Percentiles rank a stretch among this genome's conserved stretches.
Conservation (phyloP, 257 asterid species). For the Mentha longifolia region DNA sequence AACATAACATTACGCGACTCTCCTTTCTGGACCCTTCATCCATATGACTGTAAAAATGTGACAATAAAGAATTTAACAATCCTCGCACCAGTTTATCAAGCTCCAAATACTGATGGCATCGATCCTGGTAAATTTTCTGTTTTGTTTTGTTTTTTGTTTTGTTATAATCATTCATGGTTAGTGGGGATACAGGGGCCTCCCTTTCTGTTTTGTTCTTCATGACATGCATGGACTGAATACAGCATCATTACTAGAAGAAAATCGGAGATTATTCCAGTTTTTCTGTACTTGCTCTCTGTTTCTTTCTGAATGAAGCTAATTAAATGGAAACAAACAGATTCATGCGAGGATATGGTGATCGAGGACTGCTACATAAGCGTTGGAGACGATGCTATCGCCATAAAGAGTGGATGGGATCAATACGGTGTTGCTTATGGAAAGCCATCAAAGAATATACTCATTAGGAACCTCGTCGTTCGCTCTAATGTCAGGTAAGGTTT, state of each 20-base stretch:
- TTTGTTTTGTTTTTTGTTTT: too few relatives aligned
- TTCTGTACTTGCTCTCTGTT: background rate
- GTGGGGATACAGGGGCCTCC: constrained; percentile 7
- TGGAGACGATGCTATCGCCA: constrained; percentile 94
- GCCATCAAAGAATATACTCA: constrained; percentile 80
- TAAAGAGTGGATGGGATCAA: constrained; percentile 99
- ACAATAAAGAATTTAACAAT: constrained; percentile 65
- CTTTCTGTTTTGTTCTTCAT: background rate
- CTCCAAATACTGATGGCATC: constrained; percentile 92
- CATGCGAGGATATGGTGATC: constrained; percentile 89
- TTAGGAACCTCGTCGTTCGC: constrained; percentile 83
- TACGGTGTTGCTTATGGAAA: constrained; percentile 77
- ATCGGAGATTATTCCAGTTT: background rate
- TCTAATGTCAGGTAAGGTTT: constrained; percentile 85
- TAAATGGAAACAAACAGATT: constrained; percentile 57
- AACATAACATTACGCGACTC: constrained; percentile 74
- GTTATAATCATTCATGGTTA: background rate
- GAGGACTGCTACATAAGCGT: constrained; percentile 97
- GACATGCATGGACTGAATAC: background rate
- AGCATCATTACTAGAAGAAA: background rate
- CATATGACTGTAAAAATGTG: constrained; percentile 78
- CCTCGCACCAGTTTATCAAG: constrained; percentile 65
- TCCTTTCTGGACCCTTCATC: constrained; percentile 91
- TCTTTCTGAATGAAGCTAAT: constrained; percentile 19
- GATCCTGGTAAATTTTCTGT: constrained; percentile 64